Percentiles rank a stretch among this genome's conserved stretches.
Conservation (phyloP, 345 rosid genomes). For the Anastatica hierochuntica region DNA sequence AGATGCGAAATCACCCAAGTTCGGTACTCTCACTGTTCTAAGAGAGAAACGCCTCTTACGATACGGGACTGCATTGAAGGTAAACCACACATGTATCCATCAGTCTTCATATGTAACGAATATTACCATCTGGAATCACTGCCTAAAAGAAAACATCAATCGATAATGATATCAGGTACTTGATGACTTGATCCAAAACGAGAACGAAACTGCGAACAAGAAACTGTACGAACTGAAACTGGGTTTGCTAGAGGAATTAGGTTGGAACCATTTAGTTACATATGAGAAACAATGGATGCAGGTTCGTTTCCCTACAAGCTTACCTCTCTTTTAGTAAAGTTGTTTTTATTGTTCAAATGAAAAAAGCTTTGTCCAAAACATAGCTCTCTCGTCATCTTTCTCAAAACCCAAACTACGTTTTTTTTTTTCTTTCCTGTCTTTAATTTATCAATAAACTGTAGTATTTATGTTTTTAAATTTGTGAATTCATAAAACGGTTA, state of each 20-base stretch:
- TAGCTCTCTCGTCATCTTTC: too few relatives aligned
- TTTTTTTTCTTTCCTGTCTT: too few relatives aligned
- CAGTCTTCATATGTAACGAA: neutral
- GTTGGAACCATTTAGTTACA: conserved; percentile 60
- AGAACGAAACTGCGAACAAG: conserved; percentile 66
- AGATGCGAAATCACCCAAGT: conserved; percentile 67
- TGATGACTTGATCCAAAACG: conserved; percentile 68
- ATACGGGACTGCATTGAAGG: conserved; percentile 90
- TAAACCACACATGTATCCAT: conserved; percentile 11
- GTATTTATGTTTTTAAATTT: too few relatives aligned
- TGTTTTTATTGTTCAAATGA: conserved; percentile 5
- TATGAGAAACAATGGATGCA: conserved; percentile 86
- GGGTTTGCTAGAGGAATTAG: conserved; percentile 65
- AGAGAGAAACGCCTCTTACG: conserved; percentile 63
- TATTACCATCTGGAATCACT: neutral
- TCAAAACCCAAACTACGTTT: neutral
- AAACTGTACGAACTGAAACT: conserved; percentile 67
- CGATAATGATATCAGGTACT: conserved; percentile 38
- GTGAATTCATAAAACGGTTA: too few relatives aligned
- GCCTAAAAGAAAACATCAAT: neutral
- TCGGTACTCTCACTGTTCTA: conserved; percentile 56
- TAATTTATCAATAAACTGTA: too few relatives aligned
- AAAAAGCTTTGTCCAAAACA: conserved; percentile 3
- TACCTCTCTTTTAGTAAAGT: conserved; percentile 55
- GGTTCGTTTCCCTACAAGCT: conserved; percentile 64